Evolutionary conservation across 371 early-diverging fungal genomes (phyloP).

Genomic region (Rhizopus stolonifer): DNA sequence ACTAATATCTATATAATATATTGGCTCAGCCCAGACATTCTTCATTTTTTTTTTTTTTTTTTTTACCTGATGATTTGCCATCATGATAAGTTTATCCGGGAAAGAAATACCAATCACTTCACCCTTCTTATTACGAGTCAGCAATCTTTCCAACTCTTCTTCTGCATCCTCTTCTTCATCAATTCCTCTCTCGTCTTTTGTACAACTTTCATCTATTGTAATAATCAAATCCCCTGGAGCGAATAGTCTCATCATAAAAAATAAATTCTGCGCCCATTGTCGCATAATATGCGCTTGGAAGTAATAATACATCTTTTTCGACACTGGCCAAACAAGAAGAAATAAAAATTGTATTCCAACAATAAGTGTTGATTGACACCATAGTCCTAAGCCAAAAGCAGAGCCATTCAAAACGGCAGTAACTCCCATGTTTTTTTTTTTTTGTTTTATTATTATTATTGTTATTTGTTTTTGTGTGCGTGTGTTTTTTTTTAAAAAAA

Average conservation of each 20-base stretch:
- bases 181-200: conserved; percentile 40
- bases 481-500: too few relatives aligned
- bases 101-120: conserved; percentile 40
- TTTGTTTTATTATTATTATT: neutral
- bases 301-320: conserved; percentile 36
- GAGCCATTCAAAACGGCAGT: conserved; percentile 15
- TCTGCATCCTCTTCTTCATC: conserved; percentile 32
- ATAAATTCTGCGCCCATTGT: conserved; percentile 63
- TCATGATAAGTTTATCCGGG: conserved; percentile 53
- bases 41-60: neutral
- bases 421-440: conserved; percentile 6
- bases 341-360: conserved; percentile 27
- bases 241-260: conserved; percentile 61
- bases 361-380: conserved; percentile 15
- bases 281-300: conserved; percentile 54
- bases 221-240: conserved; percentile 63
- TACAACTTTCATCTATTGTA: conserved; percentile 53
- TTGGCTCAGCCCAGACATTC: neutral
- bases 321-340: conserved; percentile 35
- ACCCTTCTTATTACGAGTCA: conserved; percentile 31
- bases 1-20: conserved; percentile 61
- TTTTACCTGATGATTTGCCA: conserved; percentile 79
- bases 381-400: conserved; percentile 11
- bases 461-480: neutral
- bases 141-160: conserved; percentile 20